Evolutionary conservation across 352 stramenopile species (phyloP), one percentile per base, ranked within the genome.

Genomic region (Pythium graminicola): DNA sequence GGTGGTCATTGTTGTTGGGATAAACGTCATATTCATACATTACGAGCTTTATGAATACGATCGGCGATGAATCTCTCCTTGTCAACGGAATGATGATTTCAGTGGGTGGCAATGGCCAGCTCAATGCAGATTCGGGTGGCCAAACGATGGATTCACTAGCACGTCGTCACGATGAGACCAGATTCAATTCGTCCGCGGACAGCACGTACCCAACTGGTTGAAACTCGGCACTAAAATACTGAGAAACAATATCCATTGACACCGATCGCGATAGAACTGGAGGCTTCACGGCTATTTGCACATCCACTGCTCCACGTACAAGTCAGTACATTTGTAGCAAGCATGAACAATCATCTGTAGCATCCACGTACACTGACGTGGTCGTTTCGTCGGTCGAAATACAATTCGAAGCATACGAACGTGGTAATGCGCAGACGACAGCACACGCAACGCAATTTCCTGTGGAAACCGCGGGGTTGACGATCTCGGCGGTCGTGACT

Each of bases 381-480:
- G 59, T 8, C 51, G 45, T 22, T 47, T 61, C 9, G 39, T 41
- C 17, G 22, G 27, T 1, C 11, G 6, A 26, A 66, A 61, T 13
- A 58, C 47, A 4, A 66, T 23, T 3, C 47, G 51, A 20, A 66
- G 32, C 1, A 14, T 10, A 14, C 31, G 20, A 0, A 51, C 40
- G 5, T 10, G 7, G 17, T 66, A 66, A 22, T 61, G 51, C 4
- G 24, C 22, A 24, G 27, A 49, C 0, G 63, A 63, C 19, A 75
- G 36, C 36, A 78, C 46, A 27, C 65, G 61, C 14, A 78, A 17
- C 1, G 54, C 69, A 23, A 75, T 20, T 27, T 78, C 69, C 6
- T 54, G 57, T 14, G 69, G 64, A 23, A 49, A 51, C 4, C 13
- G 5, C 61, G 17, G 17, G 3, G 4, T 41, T 16, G 10, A 13